Evolutionary conservation across 2,329 filamentous ascomycete species (phyloP).

Genomic region (Xylaria sp.): DNA sequence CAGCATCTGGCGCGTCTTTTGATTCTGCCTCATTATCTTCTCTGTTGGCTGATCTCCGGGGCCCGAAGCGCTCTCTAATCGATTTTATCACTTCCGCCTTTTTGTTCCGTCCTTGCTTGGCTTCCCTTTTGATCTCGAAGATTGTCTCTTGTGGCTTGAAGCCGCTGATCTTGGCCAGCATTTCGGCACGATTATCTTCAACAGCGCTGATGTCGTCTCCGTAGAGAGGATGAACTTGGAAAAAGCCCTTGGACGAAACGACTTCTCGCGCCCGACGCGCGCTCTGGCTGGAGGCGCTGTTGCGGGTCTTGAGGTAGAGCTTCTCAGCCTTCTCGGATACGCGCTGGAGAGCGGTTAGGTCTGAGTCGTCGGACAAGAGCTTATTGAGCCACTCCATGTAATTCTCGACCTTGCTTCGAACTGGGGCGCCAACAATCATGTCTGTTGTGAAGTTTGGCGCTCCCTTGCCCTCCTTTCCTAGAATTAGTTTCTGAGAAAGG

Average conservation of each 20-base stretch:
- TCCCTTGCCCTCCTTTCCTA: conserved; percentile 69
- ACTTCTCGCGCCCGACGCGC: conserved; percentile 87
- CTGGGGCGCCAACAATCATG: conserved; percentile 81
- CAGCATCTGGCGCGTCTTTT: conserved; percentile 44
- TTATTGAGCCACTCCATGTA: conserved; percentile 87
- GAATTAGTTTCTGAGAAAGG: conserved; percentile 81
- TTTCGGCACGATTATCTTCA: conserved; percentile 80
- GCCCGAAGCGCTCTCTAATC: conserved; percentile 74
- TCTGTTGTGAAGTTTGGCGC: conserved; percentile 81
- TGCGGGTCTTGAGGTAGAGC: conserved; percentile 88
- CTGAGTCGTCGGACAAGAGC: conserved; percentile 76
- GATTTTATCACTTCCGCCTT: conserved; percentile 81
- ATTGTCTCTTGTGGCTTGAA: conserved; percentile 93
- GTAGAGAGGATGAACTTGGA: conserved; percentile 83
- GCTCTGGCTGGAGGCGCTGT: conserved; percentile 89
- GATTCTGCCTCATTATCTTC: conserved; percentile 54
- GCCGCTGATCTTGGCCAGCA: conserved; percentile 88
- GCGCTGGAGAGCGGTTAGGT: conserved; percentile 74
- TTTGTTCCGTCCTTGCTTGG: conserved; percentile 68
- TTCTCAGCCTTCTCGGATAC: conserved; percentile 92
- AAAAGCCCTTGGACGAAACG: conserved; percentile 75
- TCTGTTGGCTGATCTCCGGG: conserved; percentile 59
- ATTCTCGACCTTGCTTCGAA: conserved; percentile 76
- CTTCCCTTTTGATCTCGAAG: conserved; percentile 88
- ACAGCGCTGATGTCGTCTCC: conserved; percentile 71